Percentiles rank a stretch among this genome's conserved stretches.
phyloP scores from a whole-genome alignment of 2,329 filamentous ascomycete genomes.

The Madurella fahalii region DNA sequence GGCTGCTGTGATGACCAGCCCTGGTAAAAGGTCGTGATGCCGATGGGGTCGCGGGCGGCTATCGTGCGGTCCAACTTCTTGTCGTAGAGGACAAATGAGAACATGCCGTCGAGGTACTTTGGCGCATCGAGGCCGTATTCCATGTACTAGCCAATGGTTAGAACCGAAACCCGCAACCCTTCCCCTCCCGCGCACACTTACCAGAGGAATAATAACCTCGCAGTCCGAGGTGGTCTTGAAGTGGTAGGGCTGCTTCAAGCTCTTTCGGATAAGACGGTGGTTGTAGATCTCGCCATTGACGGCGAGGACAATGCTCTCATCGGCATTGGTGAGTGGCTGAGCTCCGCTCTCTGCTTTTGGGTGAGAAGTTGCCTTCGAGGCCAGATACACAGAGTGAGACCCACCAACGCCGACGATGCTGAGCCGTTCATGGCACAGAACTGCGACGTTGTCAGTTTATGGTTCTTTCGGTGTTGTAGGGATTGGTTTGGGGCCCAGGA shows the following conservation, averaged over 20 bases:
- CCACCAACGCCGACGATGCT: constrained; percentile 94
- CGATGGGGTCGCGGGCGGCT: constrained; percentile 93
- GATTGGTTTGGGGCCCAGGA: not conserved
- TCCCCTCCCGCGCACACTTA: constrained; percentile 42
- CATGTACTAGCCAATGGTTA: constrained; percentile 61
- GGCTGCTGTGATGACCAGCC: constrained; percentile 82
- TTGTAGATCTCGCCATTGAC: constrained; percentile 99
- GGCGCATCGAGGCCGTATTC: constrained; percentile 89
- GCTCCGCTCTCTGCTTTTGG: constrained; percentile 73
- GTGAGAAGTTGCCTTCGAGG: constrained; percentile 25
- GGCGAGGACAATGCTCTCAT: constrained; percentile 81
- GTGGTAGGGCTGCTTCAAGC: constrained; percentile 76
- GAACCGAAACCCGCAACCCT: not conserved
- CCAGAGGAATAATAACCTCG: constrained; percentile 96
- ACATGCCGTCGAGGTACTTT: constrained; percentile 96
- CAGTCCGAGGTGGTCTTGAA: constrained; percentile 99
- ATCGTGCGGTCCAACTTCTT: constrained; percentile 89
- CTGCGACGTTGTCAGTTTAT: constrained; percentile 42
- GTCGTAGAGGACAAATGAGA: constrained; percentile 97
- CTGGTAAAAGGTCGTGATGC: constrained; percentile 96
- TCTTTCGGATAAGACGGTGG: constrained; percentile 90
- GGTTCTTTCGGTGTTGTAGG: constrained; percentile 5
- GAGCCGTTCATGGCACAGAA: constrained; percentile 94
- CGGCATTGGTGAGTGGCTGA: constrained; percentile 89
- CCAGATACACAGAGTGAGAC: constrained; percentile 33